Percentiles rank a stretch among this genome's conserved stretches.
Conservation (phyloP, 208 protist species). For the Trichomonas tenax region DNA sequence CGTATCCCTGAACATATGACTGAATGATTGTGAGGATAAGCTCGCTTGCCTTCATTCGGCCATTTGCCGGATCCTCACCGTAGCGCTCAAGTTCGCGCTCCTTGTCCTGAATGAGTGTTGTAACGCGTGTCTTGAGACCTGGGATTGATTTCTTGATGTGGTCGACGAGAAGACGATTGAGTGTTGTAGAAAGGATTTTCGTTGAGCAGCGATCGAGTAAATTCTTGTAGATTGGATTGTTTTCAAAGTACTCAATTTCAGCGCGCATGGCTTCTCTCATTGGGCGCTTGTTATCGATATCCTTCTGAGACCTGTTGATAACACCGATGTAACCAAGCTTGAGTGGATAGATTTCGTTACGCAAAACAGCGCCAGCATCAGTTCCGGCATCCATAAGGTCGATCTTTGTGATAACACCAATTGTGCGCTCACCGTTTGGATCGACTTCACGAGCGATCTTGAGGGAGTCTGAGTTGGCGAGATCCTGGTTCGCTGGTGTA, state of each 20-base stretch:
- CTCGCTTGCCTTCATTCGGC: not conserved
- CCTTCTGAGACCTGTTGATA: constrained; percentile 87
- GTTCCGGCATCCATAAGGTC: constrained; percentile 66
- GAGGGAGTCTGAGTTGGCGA: constrained; percentile 46
- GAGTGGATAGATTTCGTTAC: constrained; percentile 68
- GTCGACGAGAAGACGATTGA: constrained; percentile 62
- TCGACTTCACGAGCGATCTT: constrained; percentile 39
- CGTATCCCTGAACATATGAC: not conserved
- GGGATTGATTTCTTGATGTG: constrained; percentile 81
- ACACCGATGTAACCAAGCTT: constrained; percentile 89
- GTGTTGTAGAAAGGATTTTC: constrained; percentile 25
- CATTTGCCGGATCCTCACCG: not conserved
- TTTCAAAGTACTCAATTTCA: constrained; percentile 61
- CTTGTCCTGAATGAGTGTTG: not conserved
- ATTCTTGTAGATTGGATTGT: constrained; percentile 62
- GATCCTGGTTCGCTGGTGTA: constrained; percentile 44
- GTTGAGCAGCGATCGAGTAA: constrained; percentile 33
- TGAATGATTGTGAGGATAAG: not conserved
- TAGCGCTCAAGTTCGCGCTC: not conserved
- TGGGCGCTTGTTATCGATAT: constrained; percentile 67
- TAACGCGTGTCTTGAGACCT: constrained; percentile 45
- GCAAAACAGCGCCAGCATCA: constrained; percentile 80
- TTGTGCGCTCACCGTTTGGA: constrained; percentile 45
- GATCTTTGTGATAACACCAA: constrained; percentile 51
- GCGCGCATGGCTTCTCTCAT: constrained; percentile 57